Conservation (phyloP, 2,329 filamentous ascomycete genomes). For the Eutypella sp. region DNA sequence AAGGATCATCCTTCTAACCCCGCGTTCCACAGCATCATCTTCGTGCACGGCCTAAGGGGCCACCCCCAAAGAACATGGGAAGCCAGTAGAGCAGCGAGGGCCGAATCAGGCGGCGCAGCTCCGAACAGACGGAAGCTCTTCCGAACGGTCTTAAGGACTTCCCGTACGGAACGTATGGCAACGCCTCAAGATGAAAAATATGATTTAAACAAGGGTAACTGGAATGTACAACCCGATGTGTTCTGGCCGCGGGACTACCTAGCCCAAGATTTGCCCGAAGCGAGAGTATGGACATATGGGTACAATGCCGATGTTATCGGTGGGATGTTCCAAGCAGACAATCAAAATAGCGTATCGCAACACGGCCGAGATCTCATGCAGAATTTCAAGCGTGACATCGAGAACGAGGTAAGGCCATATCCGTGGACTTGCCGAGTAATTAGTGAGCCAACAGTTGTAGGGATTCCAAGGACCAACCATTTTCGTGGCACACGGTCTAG, state of each 20-base stretch:
- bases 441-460: not conserved
- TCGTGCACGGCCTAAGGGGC: conserved; percentile 30
- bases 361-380: conserved; percentile 28
- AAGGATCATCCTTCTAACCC: not conserved
- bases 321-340: conserved; percentile 30
- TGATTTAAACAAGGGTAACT: not conserved
- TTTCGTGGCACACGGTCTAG: conserved; percentile 34
- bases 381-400: conserved; percentile 27
- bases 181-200: not conserved
- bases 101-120: conserved; percentile 2
- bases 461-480: conserved; percentile 24
- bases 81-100: conserved; percentile 2
- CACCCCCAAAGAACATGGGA: conserved; percentile 30
- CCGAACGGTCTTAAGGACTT: not conserved
- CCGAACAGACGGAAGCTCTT: conserved; percentile 9
- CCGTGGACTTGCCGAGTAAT: not conserved
- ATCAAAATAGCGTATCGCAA: conserved; percentile 32
- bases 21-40: conserved; percentile 37
- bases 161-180: not conserved
- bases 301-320: conserved; percentile 34
- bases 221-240: conserved; percentile 5
- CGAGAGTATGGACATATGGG: conserved; percentile 35
- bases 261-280: conserved; percentile 29
- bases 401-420: conserved; percentile 19
- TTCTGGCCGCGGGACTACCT: conserved; percentile 34